Evolutionary conservation across 129 eudicot species (phyloP).

Genomic region (Arctium lappa): DNA sequence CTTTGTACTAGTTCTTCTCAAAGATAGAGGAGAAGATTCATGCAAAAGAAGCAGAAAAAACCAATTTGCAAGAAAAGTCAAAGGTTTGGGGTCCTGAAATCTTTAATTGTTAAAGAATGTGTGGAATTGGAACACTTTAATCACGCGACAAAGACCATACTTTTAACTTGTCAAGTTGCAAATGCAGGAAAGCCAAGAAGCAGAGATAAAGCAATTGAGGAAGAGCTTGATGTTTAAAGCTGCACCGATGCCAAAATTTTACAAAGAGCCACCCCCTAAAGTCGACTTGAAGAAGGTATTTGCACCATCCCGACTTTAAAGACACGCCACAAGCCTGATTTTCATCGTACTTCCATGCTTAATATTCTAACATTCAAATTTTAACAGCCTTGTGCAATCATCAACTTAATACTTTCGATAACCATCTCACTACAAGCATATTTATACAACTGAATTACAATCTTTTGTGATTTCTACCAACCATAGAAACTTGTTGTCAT

Average conservation of each 20-base stretch:
- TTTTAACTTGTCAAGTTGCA: not conserved
- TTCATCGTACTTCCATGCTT: not conserved
- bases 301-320: not conserved
- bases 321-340: not conserved
- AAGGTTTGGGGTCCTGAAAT: slow-evolving; percentile 48
- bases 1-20: slow-evolving; percentile 59
- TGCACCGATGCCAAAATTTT: slow-evolving; percentile 42
- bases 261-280: slow-evolving; percentile 45
- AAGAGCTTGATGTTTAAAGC: slow-evolving; percentile 53
- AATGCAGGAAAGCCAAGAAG: slow-evolving; percentile 84
- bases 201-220: slow-evolving; percentile 79
- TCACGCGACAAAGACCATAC: not conserved
- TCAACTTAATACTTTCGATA: not conserved
- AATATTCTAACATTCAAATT: not conserved
- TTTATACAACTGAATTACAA: not conserved
- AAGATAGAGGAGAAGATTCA: slow-evolving; percentile 53
- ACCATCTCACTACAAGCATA: not conserved
- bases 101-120: slow-evolving; percentile 2
- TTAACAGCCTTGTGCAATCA: not conserved
- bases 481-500: not conserved
- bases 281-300: slow-evolving; percentile 39
- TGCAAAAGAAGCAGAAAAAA: slow-evolving; percentile 39
- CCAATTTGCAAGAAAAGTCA: slow-evolving; percentile 55
- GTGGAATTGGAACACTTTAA: not conserved
- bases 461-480: not conserved